Conservation (phyloP, 768 basidiomycete genomes). For the Boletus sensibilis region DNA sequence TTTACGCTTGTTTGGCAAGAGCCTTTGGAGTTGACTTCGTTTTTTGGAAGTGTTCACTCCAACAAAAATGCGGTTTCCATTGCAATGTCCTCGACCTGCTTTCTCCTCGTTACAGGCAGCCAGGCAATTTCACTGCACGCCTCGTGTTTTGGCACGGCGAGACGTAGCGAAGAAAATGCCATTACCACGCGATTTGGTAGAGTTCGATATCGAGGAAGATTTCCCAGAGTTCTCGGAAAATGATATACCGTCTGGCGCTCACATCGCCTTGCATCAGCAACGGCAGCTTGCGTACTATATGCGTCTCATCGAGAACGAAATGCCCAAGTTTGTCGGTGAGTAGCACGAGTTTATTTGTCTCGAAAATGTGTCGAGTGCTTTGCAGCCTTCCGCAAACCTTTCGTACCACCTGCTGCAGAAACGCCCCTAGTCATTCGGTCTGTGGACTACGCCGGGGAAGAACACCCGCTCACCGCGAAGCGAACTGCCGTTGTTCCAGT, state of each 20-base stretch:
- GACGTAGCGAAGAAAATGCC: slow-evolving; percentile 28
- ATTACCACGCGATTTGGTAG: slow-evolving; percentile 39
- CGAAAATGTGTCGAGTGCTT: slow-evolving; percentile 4
- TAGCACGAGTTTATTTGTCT: slow-evolving; percentile 8
- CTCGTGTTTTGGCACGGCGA: slow-evolving; percentile 16
- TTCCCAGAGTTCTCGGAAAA: slow-evolving; percentile 37
- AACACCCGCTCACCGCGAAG: slow-evolving; percentile 70
- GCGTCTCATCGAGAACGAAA: slow-evolving; percentile 84
- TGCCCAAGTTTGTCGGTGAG: slow-evolving; percentile 82
- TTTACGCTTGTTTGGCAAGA: slow-evolving; percentile 29
- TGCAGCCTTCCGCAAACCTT: slow-evolving; percentile 79
- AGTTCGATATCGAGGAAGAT: slow-evolving; percentile 38
- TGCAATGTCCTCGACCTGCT: slow-evolving; percentile 16
- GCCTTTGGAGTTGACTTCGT: not conserved
- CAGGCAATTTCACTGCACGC: slow-evolving; percentile 29
- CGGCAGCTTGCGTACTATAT: slow-evolving; percentile 74
- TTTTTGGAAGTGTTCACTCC: not conserved
- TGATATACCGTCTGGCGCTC: slow-evolving; percentile 69
- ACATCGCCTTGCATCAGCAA: slow-evolving; percentile 71
- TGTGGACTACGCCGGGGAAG: slow-evolving; percentile 74
- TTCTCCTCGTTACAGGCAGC: slow-evolving; percentile 6
- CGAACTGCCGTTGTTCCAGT: slow-evolving; percentile 75
- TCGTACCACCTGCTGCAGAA: slow-evolving; percentile 58
- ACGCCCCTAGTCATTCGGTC: slow-evolving; percentile 71
- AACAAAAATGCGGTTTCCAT: slow-evolving; percentile 22